phyloP scores from a whole-genome alignment of 768 basidiomycete genomes.

The Tylopilus cervinicoccineus region DNA sequence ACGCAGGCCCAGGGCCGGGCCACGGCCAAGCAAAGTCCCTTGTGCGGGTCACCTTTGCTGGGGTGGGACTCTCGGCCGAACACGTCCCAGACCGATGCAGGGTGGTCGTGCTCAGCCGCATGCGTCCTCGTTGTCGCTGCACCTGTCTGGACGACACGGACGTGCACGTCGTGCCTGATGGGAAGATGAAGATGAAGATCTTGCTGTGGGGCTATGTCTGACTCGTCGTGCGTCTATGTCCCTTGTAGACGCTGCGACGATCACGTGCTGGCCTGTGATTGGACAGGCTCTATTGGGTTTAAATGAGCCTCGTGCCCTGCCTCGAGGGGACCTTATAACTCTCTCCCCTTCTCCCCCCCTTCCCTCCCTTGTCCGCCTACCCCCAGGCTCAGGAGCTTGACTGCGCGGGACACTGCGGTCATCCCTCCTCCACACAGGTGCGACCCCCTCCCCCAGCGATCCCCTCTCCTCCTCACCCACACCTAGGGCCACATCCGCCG shows the following conservation, averaged over 20 bases:
- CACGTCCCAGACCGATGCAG: no score
- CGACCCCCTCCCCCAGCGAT: no score
- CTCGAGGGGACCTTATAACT: slow-evolving; percentile 25
- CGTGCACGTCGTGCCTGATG: no score
- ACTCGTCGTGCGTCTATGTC: neutral
- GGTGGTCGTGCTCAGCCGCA: no score
- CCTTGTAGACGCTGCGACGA: neutral
- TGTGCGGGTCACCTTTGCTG: neutral
- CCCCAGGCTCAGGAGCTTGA: slow-evolving; percentile 17
- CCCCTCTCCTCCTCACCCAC: neutral
- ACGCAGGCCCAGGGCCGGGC: neutral
- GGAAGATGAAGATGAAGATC: no score
- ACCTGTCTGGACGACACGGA: no score
- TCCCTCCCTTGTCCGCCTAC: slow-evolving; percentile 12
- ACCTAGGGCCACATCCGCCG: slow-evolving; percentile 1
- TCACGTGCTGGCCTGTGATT: slow-evolving; percentile 25
- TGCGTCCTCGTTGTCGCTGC: no score
- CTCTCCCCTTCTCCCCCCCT: neutral
- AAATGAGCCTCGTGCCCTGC: slow-evolving; percentile 24
- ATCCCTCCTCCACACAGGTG: slow-evolving; percentile 2
- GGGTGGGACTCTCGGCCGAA: no score
- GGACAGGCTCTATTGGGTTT: slow-evolving; percentile 14
- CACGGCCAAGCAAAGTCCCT: neutral
- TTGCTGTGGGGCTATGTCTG: no score
- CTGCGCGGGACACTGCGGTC: slow-evolving; percentile 27